Evolutionary conservation across 2,329 filamentous ascomycete genomes (phyloP), one percentile per base, ranked within the genome.

Genomic region (Drechslerella stenobrocha): DNA sequence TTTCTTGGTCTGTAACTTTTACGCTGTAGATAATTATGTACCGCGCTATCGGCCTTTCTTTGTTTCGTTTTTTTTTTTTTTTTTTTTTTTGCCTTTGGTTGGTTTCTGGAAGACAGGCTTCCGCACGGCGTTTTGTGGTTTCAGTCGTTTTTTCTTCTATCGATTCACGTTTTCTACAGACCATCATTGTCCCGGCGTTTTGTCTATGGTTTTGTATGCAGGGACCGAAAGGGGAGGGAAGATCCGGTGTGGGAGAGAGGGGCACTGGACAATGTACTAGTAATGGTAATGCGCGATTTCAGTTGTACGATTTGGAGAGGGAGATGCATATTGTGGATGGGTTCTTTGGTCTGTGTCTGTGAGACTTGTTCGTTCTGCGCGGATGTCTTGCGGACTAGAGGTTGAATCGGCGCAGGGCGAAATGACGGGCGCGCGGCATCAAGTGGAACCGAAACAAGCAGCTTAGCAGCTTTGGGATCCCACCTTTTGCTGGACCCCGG

Each of bases 261-360:
- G 42, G 44, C 28, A 5, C 28, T 30, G 2, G 45, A 26, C 45
- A 26, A 37, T 28, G 55, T 56, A 42, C 37, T 26, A 48, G 35
- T 60, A 67, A 67, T 67, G 56, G 50, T 60, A 67, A 67, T 67
- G 48, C 51, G 56, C 45, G 45, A 37, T 35, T 46, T 42, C 13
- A 18, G 15, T 42, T 42, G n/a, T n/a, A n/a, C n/a, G n/a, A n/a
- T n/a, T n/a, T n/a, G n/a, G n/a, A n/a, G n/a, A n/a, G n/a, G n/a
- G n/a, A n/a, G n/a, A n/a, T n/a, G n/a, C n/a, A n/a, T n/a, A n/a
- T n/a, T n/a, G n/a, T n/a, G n/a, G n/a, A n/a, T n/a, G n/a, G n/a
- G n/a, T n/a, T n/a, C n/a, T n/a, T n/a, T n/a, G n/a, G n/a, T n/a
- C n/a, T n/a, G n/a, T n/a, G n/a, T n/a, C n/a, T n/a, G n/a, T n/a